phyloP scores from a whole-genome alignment of 257 asterid genomes.

The Prunella vulgaris region DNA sequence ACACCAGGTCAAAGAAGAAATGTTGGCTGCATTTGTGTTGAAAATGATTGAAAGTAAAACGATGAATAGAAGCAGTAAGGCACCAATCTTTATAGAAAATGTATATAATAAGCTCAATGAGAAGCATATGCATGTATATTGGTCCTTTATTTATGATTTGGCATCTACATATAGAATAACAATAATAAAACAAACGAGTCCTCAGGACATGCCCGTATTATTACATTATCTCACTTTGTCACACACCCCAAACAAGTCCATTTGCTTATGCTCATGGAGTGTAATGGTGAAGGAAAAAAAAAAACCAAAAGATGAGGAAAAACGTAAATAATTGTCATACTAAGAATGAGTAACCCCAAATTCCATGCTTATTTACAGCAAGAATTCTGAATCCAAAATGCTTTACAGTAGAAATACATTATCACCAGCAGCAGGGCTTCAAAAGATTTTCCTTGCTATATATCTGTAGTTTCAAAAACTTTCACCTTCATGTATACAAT shows the following conservation, averaged over 20 bases:
- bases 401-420: conserved; percentile 23
- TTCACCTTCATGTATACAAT: conserved; percentile 38
- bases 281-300: not conserved
- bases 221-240: too few species aligned
- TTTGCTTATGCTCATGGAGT: too few species aligned
- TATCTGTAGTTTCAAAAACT: conserved; percentile 31
- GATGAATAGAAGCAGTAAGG: not conserved
- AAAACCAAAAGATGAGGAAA: not conserved
- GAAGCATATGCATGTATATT: not conserved
- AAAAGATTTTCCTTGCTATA: conserved; percentile 26
- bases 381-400: conserved; percentile 17
- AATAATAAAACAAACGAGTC: too few species aligned
- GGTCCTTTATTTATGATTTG: not conserved
- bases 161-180: too few species aligned
- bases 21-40: too few species aligned
- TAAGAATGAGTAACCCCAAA: not conserved
- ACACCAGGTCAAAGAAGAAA: not conserved
- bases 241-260: too few species aligned
- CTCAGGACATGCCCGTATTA: too few species aligned
- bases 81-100: not conserved
- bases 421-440: conserved; percentile 18
- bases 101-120: not conserved
- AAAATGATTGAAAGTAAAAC: too few species aligned
- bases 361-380: conserved; percentile 28
- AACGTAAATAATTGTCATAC: not conserved